phyloP scores from a whole-genome alignment of 306 rosid genomes.

The Luffa aegyptiaca region DNA sequence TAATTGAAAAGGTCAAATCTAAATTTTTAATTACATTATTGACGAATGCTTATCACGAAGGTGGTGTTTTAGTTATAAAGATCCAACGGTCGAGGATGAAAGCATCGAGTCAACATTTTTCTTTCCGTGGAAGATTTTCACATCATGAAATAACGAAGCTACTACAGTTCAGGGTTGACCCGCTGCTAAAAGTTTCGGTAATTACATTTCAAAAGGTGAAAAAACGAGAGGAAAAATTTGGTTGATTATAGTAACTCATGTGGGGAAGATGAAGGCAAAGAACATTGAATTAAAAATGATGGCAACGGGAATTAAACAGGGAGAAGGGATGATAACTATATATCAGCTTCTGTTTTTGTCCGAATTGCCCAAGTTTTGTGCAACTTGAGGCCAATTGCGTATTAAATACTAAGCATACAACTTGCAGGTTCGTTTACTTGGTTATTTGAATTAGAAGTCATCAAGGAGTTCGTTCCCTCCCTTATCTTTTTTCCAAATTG shows the following conservation, averaged over 20 bases:
- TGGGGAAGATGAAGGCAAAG: background rate
- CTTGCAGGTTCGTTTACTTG: slow-evolving; percentile 1
- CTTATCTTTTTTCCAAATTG: background rate
- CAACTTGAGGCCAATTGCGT: background rate
- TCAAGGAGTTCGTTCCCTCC: background rate
- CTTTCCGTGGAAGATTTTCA: background rate
- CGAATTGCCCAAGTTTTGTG: background rate
- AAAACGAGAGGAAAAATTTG: background rate
- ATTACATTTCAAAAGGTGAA: background rate
- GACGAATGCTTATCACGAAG: background rate
- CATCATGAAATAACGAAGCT: background rate
- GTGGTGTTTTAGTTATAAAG: background rate
- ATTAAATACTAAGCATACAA: background rate
- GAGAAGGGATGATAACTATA: background rate
- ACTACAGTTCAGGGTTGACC: background rate
- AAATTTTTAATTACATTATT: background rate
- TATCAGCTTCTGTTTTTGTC: background rate
- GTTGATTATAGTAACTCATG: background rate
- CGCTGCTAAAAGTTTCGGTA: background rate
- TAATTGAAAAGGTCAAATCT: slow-evolving; percentile 1
- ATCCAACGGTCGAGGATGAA: background rate
- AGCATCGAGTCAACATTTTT: background rate
- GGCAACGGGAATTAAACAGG: background rate
- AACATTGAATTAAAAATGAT: background rate
- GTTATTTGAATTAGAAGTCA: background rate